Base-by-base conservation (phyloP, 2,329 filamentous ascomycete species). In the Diaporthe sp. region DNA sequence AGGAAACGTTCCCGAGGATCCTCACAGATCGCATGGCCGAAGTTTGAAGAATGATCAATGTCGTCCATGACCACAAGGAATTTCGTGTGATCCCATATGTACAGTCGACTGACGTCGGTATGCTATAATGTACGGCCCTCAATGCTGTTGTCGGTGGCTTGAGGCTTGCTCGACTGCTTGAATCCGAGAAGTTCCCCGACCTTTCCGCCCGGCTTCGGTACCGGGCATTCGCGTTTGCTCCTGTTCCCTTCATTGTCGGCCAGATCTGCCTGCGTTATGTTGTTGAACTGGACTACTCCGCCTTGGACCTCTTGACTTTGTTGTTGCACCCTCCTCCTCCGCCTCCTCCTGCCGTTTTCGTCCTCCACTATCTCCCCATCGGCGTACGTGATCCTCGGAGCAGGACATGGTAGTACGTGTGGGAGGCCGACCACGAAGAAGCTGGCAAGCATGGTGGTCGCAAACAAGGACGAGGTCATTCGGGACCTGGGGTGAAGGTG, bases 401-500 rank as follows among this genome's bases (percentile, higher is more conserved):
- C 94, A 1, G 97, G 97, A 82, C 97, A 99, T 1, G 97, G 97
- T 25, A 99, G 90, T 40, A 97, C 82, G 83, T 99, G 97, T 30
- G 97, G 97, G 58, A 98, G 88, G 40, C 91, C 95, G 71, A 99
- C 97, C 76, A 99, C 96, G 77, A 98, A 90, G 84, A 99, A 98
- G 79, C 94, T 97, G 42, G 95, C 92, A 77, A 94, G 89, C 72
- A 98, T 90, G 1, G 96, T 98, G n/a, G 94, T 95, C 68, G 95
- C 95, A 86, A 99, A 99, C 76, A 99, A 92, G 60, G 95, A 97
- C 73, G 94, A 96, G 79, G 97, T 99, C 86, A 95, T 94, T 80
- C 95, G 93, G 78, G 96, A 98, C 84, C 96, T 93, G 45, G 97
- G 97, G 84, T 99, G 97, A 55, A 99, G 92, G 85, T 96, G 93